A percentile compares a stretch with the other conserved stretches of the same genome.
phyloP scores from a whole-genome alignment of 441 rosid species.

The Macaranga tanarius region DNA sequence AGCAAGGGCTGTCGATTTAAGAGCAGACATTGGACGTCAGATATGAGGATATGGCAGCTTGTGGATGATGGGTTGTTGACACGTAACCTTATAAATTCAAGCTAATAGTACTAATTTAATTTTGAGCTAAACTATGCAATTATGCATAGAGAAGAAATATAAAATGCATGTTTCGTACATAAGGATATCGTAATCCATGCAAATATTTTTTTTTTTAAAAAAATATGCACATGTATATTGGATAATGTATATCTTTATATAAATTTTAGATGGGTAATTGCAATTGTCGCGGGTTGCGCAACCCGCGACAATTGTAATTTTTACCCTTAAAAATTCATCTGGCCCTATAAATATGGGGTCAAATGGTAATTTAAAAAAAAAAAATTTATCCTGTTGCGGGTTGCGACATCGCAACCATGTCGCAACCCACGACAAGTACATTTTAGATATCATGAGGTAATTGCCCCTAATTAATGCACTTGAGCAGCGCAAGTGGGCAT shows the following conservation, averaged over 20 bases:
- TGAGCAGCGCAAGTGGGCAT: background rate
- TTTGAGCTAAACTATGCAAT: no score
- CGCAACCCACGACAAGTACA: no score
- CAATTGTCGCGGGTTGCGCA: no score
- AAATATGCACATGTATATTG: no score
- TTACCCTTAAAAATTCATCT: no score
- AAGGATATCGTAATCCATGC: constrained; percentile 1
- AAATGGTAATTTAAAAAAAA: no score
- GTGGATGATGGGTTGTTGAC: constrained; percentile 1
- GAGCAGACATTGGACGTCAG: constrained; percentile 20
- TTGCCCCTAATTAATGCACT: background rate
- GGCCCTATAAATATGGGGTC: no score
- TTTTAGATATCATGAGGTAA: background rate
- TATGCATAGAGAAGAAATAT: background rate
- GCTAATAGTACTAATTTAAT: no score
- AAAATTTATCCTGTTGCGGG: no score
- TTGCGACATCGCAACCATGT: no score
- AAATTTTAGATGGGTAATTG: no score
- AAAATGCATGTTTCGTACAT: constrained; percentile 1
- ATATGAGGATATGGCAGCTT: constrained; percentile 26
- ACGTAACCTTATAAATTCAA: constrained; percentile 15
- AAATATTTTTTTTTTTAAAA: background rate
- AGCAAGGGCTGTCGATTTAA: background rate
- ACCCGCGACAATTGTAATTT: no score
- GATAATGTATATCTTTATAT: background rate